Percentiles rank a stretch among this genome's conserved stretches.
phyloP scores from a whole-genome alignment of 345 rosid genomes.

The Camelina sativa region DNA sequence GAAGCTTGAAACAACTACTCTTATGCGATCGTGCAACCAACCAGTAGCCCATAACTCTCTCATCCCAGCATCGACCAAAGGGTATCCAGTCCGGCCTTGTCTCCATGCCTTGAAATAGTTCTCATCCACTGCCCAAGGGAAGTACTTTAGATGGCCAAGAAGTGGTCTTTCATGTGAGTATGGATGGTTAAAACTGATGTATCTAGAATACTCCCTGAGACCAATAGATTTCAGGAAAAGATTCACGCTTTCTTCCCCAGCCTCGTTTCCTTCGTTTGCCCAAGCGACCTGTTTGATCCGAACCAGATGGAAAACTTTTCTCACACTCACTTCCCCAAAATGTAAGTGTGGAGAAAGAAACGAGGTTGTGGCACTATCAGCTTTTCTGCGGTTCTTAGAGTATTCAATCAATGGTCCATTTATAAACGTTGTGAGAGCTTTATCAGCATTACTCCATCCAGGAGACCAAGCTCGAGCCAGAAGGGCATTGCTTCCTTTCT shows the following conservation, averaged over 20 bases:
- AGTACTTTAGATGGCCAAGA: constrained; percentile 91
- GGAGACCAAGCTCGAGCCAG: constrained; percentile 99
- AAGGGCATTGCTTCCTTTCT: constrained; percentile 96
- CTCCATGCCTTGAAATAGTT: constrained; percentile 97
- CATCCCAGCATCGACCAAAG: constrained; percentile 98
- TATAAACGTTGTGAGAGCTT: constrained; percentile 81
- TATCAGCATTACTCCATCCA: constrained; percentile 95
- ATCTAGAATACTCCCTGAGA: constrained; percentile 91
- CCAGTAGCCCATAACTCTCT: constrained; percentile 99
- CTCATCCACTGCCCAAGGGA: constrained; percentile 90
- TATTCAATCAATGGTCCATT: constrained; percentile 89
- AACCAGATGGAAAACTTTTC: constrained; percentile 92
- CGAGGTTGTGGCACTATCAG: constrained; percentile 97
- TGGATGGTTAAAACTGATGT: constrained; percentile 95
- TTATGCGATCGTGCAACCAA: constrained; percentile 95
- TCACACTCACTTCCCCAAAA: constrained; percentile 96
- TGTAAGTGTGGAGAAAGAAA: constrained; percentile 96
- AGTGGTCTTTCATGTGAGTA: constrained; percentile 91
- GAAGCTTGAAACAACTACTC: constrained; percentile 97
- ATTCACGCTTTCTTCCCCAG: constrained; percentile 94
- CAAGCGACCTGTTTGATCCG: constrained; percentile 89
- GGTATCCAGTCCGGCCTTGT: constrained; percentile 98
- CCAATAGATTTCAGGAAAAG: constrained; percentile 96
- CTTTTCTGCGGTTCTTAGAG: constrained; percentile 87
- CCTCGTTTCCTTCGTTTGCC: constrained; percentile 93